Percentiles rank a stretch among this genome's conserved stretches.
These are phyloP conservation scores for Monosporozyma siamensis DNA, from an alignment of 805 yeast genomes.

Conservation along the genomic window DNA sequence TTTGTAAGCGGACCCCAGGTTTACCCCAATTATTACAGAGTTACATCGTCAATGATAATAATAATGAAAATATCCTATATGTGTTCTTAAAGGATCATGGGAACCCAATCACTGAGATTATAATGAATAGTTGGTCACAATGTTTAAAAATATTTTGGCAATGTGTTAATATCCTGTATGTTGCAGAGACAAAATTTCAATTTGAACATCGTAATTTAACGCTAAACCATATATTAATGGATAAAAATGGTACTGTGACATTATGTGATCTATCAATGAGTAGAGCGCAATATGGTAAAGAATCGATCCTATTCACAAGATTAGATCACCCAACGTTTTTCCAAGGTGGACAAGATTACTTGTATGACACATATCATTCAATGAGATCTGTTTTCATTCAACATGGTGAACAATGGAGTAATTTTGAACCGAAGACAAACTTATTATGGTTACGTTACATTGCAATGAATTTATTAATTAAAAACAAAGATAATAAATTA, in stretches of 20 bases:
- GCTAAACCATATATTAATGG: constrained; percentile 52
- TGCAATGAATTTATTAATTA: constrained; percentile 39
- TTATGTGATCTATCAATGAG: constrained; percentile 52
- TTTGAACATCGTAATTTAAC: constrained; percentile 70
- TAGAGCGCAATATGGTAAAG: constrained; percentile 25
- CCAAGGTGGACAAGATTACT: constrained; percentile 51
- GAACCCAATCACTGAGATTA: constrained; percentile 12
- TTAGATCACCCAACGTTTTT: constrained; percentile 57
- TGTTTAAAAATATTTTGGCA: constrained; percentile 42
- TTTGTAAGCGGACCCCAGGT: constrained; percentile 25
- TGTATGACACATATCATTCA: constrained; percentile 48
- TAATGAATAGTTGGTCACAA: constrained; percentile 18
- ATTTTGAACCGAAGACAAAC: constrained; percentile 38
- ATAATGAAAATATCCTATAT: constrained; percentile 10
- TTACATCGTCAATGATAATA: constrained; percentile 10
- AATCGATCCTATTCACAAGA: constrained; percentile 38
- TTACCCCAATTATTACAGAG: constrained; percentile 19
- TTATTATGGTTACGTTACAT: constrained; percentile 57
- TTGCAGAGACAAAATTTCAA: constrained; percentile 41
- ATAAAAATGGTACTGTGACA: constrained; percentile 34
- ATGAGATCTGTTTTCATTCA: constrained; percentile 35
- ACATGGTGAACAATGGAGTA: constrained; percentile 18
- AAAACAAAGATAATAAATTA: constrained; percentile 9
- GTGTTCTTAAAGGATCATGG: constrained; percentile 25
- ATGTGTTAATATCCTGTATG: constrained; percentile 38